Percentiles rank a stretch among this genome's conserved stretches.
These are phyloP conservation scores for Lepidium aucheri DNA, from an alignment of 345 rosid genomes.

Conservation along the genomic window DNA sequence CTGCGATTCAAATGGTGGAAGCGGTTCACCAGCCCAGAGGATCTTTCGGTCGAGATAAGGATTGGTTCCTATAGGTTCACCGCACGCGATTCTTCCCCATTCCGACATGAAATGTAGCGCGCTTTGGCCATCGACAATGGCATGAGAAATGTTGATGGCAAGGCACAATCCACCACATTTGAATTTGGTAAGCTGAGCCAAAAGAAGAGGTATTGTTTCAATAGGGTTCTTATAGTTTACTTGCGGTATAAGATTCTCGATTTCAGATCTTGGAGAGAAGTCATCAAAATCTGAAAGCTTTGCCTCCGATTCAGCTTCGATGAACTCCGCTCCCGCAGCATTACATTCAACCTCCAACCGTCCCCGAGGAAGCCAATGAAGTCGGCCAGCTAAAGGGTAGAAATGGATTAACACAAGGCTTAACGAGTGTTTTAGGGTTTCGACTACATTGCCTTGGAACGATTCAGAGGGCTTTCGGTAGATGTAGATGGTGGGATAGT, in stretches of 20 bases:
- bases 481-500: no score
- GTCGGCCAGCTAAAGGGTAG: constrained; percentile 55
- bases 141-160: constrained; percentile 41
- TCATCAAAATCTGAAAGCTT: constrained; percentile 33
- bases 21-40: constrained; percentile 34
- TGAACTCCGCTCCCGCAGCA: constrained; percentile 30
- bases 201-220: constrained; percentile 34
- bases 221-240: constrained; percentile 40
- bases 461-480: constrained; percentile 28
- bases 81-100: constrained; percentile 48
- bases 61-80: constrained; percentile 19
- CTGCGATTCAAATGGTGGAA: constrained; percentile 2
- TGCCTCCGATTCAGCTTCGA: constrained; percentile 37
- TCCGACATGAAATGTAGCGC: constrained; percentile 44
- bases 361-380: constrained; percentile 36
- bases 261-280: constrained; percentile 26
- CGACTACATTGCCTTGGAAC: constrained; percentile 23
- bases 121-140: constrained; percentile 47
- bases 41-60: constrained; percentile 40
- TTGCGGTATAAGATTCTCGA: constrained; percentile 30
- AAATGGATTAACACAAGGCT: constrained; percentile 35
- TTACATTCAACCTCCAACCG: constrained; percentile 49
- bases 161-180: constrained; percentile 47
- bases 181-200: constrained; percentile 50
- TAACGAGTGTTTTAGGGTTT: constrained; percentile 33